Conservation (phyloP, 1,284 basidiomycete genomes). For the Cutaneotrichosporon sp. region DNA sequence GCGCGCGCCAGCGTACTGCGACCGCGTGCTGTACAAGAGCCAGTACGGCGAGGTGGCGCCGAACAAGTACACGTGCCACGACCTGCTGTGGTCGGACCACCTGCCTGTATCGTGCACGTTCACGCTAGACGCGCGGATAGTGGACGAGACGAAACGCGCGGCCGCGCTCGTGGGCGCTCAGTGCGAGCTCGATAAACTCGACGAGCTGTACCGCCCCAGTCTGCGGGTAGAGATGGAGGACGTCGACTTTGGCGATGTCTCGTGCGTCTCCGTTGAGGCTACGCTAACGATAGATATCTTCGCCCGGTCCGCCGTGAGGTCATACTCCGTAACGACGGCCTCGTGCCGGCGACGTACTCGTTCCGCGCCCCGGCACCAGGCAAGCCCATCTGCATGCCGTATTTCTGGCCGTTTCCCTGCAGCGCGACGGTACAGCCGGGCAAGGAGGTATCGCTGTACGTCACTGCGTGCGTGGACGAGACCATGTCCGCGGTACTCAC, state of each 20-base stretch:
- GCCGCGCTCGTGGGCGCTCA: slow-evolving; percentile 45
- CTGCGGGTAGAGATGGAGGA: slow-evolving; percentile 51
- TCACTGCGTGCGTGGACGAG: slow-evolving; percentile 31
- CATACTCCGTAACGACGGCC: slow-evolving; percentile 30
- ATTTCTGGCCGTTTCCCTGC: slow-evolving; percentile 36
- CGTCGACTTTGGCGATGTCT: slow-evolving; percentile 46
- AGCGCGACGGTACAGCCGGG: slow-evolving; percentile 26
- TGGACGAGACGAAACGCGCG: slow-evolving; percentile 27
- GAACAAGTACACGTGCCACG: slow-evolving; percentile 28
- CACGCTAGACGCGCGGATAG: slow-evolving; percentile 21
- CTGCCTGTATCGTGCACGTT: slow-evolving; percentile 32
- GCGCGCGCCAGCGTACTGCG: slow-evolving; percentile 41
- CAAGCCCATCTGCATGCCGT: slow-evolving; percentile 36
- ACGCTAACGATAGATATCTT: slow-evolving; percentile 18
- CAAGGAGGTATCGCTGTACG: slow-evolving; percentile 18
- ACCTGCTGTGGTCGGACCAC: slow-evolving; percentile 43
- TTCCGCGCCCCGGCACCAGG: slow-evolving; percentile 33
- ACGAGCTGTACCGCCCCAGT: slow-evolving; percentile 50
- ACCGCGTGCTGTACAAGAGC: slow-evolving; percentile 31
- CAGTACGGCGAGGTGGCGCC: slow-evolving; percentile 13
- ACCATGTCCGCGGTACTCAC: slow-evolving; percentile 9
- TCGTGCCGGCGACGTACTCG: slow-evolving; percentile 30
- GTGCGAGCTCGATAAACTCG: slow-evolving; percentile 47
- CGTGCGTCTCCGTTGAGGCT: slow-evolving; percentile 3
- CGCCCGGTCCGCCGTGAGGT: slow-evolving; percentile 20